phyloP scores from a whole-genome alignment of 2,329 filamentous ascomycete species.

The Lasiodiplodia hormozganensis region DNA sequence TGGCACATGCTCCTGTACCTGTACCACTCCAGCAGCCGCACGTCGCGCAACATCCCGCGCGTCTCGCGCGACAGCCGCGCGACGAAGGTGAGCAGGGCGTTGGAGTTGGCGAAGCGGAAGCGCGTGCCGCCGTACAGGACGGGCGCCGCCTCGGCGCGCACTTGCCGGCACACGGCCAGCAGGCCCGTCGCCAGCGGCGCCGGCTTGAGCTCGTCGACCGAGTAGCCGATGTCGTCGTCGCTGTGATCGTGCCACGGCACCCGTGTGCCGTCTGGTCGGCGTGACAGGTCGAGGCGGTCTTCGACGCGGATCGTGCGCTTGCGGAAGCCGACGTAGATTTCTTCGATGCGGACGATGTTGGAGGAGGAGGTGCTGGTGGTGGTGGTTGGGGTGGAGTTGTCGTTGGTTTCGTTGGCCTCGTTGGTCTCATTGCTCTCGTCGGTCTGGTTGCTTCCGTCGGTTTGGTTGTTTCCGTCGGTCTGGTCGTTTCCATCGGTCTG shows the following conservation, averaged over 20 bases:
- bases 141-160: slow-evolving; percentile 38
- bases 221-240: slow-evolving; percentile 1
- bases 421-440: background rate
- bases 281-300: background rate
- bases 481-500: background rate
- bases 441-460: slow-evolving; percentile 1
- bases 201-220: background rate
- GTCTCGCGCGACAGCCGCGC: slow-evolving; percentile 29
- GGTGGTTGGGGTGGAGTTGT: background rate
- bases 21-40: slow-evolving; percentile 32
- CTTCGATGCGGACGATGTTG: background rate
- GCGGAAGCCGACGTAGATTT: background rate
- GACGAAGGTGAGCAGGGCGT: slow-evolving; percentile 41
- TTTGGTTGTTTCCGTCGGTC: background rate
- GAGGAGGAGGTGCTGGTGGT: background rate
- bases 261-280: no score
- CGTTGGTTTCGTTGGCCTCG: background rate
- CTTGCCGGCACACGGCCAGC: slow-evolving; percentile 41
- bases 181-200: slow-evolving; percentile 36
- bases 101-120: slow-evolving; percentile 37
- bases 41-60: slow-evolving; percentile 31
- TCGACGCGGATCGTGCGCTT: background rate
- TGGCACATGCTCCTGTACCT: slow-evolving; percentile 34
- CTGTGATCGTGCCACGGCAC: background rate
- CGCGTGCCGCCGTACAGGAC: slow-evolving; percentile 41